Evolutionary conservation across 352 stramenopile species (phyloP).

Genomic region (Aphanomyces stellatus): DNA sequence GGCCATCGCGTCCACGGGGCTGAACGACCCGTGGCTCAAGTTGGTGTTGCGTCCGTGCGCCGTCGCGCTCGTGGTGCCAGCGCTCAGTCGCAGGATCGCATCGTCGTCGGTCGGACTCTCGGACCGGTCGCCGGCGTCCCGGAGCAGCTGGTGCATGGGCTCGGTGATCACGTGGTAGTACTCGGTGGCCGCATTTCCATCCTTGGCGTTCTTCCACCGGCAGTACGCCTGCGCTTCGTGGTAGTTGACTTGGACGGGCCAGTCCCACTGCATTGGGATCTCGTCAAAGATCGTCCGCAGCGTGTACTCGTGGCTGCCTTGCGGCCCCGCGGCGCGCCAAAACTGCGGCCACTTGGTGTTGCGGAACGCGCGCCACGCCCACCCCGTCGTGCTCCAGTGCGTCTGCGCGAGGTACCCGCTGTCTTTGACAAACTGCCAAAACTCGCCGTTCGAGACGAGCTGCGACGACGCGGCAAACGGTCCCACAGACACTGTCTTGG

Average conservation of each 20-base stretch:
- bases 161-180: slow-evolving; percentile 89
- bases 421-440: slow-evolving; percentile 90
- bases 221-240: slow-evolving; percentile 93
- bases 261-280: slow-evolving; percentile 91
- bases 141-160: slow-evolving; percentile 88
- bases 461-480: slow-evolving; percentile 85
- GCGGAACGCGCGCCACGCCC: slow-evolving; percentile 91
- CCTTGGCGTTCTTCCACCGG: slow-evolving; percentile 77
- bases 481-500: slow-evolving; percentile 75
- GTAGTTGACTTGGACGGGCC: slow-evolving; percentile 93
- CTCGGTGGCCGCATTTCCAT: slow-evolving; percentile 37
- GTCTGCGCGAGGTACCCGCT: slow-evolving; percentile 88
- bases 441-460: slow-evolving; percentile 95
- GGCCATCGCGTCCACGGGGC: slow-evolving; percentile 82
- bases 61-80: slow-evolving; percentile 31
- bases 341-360: slow-evolving; percentile 96
- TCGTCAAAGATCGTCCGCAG: slow-evolving; percentile 89
- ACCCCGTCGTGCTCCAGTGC: slow-evolving; percentile 89
- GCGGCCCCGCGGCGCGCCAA: slow-evolving; percentile 87
- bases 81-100: slow-evolving; percentile 64
- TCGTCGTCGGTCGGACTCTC: slow-evolving; percentile 36
- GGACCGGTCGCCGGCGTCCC: slow-evolving; percentile 42
- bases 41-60: slow-evolving; percentile 85
- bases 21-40: slow-evolving; percentile 86
- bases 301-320: slow-evolving; percentile 90